A percentile compares a stretch with the other conserved stretches of the same genome.
phyloP scores from a whole-genome alignment of 1,284 basidiomycete species.

The Limonomyces culmigenus region DNA sequence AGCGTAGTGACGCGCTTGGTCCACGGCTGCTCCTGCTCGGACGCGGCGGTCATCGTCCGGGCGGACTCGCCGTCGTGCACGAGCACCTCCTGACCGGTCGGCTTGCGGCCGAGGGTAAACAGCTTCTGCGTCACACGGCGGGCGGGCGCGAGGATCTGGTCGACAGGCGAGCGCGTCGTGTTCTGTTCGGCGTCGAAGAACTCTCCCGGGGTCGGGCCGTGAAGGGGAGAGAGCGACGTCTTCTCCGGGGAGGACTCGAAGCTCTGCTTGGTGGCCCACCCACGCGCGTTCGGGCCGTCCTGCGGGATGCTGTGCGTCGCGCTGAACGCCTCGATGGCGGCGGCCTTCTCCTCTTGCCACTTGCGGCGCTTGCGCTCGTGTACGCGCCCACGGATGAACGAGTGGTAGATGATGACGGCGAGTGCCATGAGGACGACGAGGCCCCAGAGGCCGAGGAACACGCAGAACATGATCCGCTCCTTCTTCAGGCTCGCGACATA shows the following conservation, averaged over 20 bases:
- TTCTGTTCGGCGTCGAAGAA: constrained; percentile 21
- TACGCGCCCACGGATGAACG: constrained; percentile 30
- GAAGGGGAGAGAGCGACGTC: constrained; percentile 13
- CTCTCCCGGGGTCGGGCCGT: constrained; percentile 29
- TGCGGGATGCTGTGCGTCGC: constrained; percentile 24
- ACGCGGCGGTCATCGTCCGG: background rate
- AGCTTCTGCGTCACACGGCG: background rate
- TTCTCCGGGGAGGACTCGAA: constrained; percentile 6
- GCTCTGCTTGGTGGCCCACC: constrained; percentile 12
- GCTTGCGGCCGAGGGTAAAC: constrained; percentile 2
- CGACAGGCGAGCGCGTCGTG: constrained; percentile 3
- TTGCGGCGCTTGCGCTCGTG: constrained; percentile 28
- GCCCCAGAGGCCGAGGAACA: constrained; percentile 71
- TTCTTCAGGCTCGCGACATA: constrained; percentile 63
- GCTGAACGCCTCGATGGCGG: too few species aligned
- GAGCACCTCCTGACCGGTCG: background rate
- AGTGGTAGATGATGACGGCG: constrained; percentile 46
- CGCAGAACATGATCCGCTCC: constrained; percentile 67
- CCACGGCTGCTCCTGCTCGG: background rate
- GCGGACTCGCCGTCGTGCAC: background rate
- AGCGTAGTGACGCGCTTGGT: background rate
- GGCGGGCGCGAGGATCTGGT: background rate
- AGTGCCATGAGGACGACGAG: constrained; percentile 63
- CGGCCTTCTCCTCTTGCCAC: constrained; percentile 34
- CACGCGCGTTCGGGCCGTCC: constrained; percentile 21